These are phyloP conservation scores for Phyllosticta capitalensis DNA, from an alignment of 2,329 filamentous ascomycete species.

Conservation along the genomic window DNA sequence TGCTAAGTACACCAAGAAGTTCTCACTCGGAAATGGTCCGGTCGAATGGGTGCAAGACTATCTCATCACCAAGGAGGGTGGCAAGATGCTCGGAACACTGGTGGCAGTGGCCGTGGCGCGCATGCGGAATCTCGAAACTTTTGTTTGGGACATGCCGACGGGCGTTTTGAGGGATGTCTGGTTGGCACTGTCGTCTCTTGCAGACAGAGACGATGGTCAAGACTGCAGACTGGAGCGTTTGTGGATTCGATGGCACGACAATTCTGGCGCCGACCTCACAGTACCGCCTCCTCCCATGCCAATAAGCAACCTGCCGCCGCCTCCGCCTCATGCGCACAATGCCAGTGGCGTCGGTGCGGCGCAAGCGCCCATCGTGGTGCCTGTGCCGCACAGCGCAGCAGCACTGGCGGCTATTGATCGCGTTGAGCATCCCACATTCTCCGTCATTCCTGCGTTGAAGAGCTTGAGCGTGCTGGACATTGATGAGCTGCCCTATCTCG, in stretches of 20 bases:
- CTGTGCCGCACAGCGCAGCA: constrained; percentile 20
- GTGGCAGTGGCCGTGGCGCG: constrained; percentile 70
- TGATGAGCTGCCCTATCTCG: constrained; percentile 71
- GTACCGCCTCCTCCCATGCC: constrained; percentile 27
- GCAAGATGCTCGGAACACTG: constrained; percentile 80
- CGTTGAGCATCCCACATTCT: constrained; percentile 73
- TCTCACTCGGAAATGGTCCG: constrained; percentile 76
- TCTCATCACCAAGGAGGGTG: constrained; percentile 70
- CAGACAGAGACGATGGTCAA: constrained; percentile 49
- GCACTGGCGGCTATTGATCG: constrained; percentile 32
- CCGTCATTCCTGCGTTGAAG: constrained; percentile 63
- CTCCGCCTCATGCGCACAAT: constrained; percentile 18
- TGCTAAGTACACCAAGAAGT: constrained; percentile 69
- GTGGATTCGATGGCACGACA: constrained; percentile 79
- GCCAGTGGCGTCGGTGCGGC: constrained; percentile 24
- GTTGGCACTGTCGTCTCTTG: constrained; percentile 64
- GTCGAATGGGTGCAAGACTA: constrained; percentile 72
- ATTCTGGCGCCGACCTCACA: constrained; percentile 41
- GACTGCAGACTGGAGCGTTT: constrained; percentile 61
- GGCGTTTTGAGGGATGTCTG: constrained; percentile 74
- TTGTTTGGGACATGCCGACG: constrained; percentile 85
- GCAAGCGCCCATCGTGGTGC: constrained; percentile 24
- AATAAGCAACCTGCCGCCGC: constrained; percentile 7
- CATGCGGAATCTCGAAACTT: constrained; percentile 73
- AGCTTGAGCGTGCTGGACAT: constrained; percentile 71